Conservation (phyloP, 352 stramenopile species). For the Discostella stelligera region DNA sequence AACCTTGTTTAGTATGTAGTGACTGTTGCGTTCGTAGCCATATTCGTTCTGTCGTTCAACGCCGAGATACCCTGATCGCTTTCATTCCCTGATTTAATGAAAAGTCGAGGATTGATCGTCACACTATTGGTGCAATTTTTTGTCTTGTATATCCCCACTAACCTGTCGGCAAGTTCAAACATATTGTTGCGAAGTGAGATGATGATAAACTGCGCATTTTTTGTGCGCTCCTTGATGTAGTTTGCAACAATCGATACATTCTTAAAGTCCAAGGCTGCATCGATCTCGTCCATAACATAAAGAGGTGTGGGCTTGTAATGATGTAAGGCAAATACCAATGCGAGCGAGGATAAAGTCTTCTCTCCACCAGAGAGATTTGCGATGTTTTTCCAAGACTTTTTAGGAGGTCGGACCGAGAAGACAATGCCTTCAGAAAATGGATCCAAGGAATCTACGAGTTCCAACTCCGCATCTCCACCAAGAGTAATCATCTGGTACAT, state of each 20-base stretch:
- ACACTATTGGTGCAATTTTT: constrained; percentile 98
- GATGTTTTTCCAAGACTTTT: constrained; percentile 99
- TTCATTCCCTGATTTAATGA: constrained; percentile 38
- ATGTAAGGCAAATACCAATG: constrained; percentile 99
- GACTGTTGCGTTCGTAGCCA: too few relatives aligned
- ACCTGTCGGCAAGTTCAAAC: constrained; percentile 98
- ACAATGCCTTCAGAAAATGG: constrained; percentile 99
- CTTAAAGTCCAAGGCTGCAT: constrained; percentile 95
- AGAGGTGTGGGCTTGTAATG: constrained; percentile 99
- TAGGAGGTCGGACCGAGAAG: constrained; percentile 97
- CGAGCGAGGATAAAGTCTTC: constrained; percentile 97
- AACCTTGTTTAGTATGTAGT: too few relatives aligned
- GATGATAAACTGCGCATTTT: constrained; percentile 99
- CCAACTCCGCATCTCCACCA: constrained; percentile 93
- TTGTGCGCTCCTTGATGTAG: constrained; percentile 99
- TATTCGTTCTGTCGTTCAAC: constrained; percentile 45
- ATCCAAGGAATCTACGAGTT: constrained; percentile 98
- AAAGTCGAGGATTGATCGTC: constrained; percentile 94
- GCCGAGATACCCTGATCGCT: constrained; percentile 17
- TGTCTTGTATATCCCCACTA: constrained; percentile 99
- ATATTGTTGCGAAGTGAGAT: constrained; percentile 99
- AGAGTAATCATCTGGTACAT: constrained; percentile 99
- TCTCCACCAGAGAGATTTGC: constrained; percentile 98
- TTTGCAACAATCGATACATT: constrained; percentile 99
- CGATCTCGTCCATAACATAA: constrained; percentile 97